Percentiles rank a stretch among this genome's conserved stretches.
Evolutionary conservation across 176 grass and related monocot genomes (phyloP).

Genomic region (barley (Hordeum vulgare)): DNA sequence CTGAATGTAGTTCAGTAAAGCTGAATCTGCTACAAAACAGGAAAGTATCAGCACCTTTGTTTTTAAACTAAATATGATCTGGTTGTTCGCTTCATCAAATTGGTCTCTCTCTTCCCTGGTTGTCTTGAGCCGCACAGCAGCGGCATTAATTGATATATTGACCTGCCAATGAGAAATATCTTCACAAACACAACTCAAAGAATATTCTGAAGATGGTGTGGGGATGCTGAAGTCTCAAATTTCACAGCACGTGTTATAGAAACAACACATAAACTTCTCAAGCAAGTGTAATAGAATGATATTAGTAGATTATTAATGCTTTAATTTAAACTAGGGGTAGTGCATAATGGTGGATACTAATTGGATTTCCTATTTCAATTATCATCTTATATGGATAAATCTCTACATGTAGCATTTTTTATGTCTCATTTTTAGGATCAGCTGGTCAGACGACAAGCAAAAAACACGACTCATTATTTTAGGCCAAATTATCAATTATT

Average conservation of each 20-base stretch:
- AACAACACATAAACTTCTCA: conserved; percentile 1
- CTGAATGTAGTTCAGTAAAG: conserved; percentile 13
- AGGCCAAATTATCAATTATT: conserved; percentile 5
- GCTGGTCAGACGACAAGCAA: not conserved
- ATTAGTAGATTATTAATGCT: not conserved
- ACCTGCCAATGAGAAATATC: conserved; percentile 42
- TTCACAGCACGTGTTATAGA: not conserved
- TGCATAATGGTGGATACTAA: conserved; percentile 1
- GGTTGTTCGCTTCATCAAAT: conserved; percentile 94
- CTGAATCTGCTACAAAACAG: conserved; percentile 5
- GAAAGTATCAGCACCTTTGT: conserved; percentile 55
- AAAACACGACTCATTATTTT: not conserved
- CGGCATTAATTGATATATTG: conserved; percentile 65
- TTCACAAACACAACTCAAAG: conserved; percentile 25
- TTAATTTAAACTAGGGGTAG: not conserved
- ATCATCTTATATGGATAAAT: not conserved
- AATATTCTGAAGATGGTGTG: not conserved
- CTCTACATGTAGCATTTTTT: not conserved
- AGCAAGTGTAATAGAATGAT: not conserved
- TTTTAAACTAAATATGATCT: conserved; percentile 79
- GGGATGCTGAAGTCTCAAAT: not conserved
- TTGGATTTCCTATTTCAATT: not conserved
- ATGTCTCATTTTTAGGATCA: not conserved
- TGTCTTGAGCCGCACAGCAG: conserved; percentile 62
- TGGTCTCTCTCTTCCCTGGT: conserved; percentile 94